Conservation (phyloP, 169 alveolate genomes). For the Plasmodium vivax region DNA sequence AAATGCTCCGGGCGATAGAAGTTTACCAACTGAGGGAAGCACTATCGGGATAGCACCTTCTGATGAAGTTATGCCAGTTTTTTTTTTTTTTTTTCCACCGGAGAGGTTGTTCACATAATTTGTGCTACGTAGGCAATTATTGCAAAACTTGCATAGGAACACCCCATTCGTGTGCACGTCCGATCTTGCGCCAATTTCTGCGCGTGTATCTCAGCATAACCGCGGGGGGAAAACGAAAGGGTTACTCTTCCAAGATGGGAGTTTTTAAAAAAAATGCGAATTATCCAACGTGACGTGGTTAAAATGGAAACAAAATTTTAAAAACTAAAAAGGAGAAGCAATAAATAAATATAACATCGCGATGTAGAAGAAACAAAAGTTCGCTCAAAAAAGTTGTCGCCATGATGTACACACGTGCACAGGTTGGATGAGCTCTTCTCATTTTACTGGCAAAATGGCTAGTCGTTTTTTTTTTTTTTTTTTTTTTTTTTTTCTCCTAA, state of each 20-base stretch:
- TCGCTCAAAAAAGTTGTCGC: background rate
- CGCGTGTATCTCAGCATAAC: background rate
- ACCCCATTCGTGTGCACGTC: background rate
- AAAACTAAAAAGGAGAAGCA: background rate
- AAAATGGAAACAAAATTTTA: constrained; percentile 2
- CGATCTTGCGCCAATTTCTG: background rate
- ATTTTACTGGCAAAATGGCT: background rate
- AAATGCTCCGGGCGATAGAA: background rate
- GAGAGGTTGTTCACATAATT: background rate
- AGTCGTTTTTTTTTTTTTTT: background rate
- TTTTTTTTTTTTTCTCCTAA: background rate
- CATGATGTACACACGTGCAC: background rate
- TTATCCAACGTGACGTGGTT: background rate
- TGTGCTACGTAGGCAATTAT: background rate
- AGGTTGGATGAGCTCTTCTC: background rate
- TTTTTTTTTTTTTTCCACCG: background rate
- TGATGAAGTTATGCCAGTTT: background rate
- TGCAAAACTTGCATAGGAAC: background rate
- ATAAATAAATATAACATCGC: background rate
- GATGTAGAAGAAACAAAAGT: background rate
- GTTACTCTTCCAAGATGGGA: background rate
- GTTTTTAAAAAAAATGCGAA: background rate
- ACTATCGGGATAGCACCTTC: background rate
- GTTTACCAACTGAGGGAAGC: background rate
- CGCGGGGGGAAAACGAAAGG: background rate